These are phyloP conservation scores for Penicillium palitans DNA, from an alignment of 2,329 filamentous ascomycete species.

Conservation along the genomic window DNA sequence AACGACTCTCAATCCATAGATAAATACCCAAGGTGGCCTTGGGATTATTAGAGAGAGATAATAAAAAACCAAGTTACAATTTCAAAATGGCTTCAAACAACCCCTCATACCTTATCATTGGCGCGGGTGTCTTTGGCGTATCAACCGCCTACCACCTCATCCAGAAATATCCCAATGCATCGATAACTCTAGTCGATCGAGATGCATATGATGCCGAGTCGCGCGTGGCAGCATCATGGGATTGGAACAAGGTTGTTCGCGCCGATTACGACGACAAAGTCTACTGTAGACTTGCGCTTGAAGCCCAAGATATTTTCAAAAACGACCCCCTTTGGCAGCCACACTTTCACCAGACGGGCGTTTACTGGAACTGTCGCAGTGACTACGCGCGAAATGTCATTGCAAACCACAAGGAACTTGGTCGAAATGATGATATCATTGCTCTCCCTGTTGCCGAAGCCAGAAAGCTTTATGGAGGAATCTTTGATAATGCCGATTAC, in stretches of 20 bases:
- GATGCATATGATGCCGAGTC: conserved; percentile 39
- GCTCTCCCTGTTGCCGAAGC: conserved; percentile 55
- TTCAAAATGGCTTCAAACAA: conserved; percentile 21
- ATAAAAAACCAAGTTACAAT: background rate
- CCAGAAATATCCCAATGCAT: conserved; percentile 31
- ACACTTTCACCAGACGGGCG: conserved; percentile 54
- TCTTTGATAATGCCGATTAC: conserved; percentile 64
- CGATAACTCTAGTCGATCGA: conserved; percentile 28
- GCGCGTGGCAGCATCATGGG: conserved; percentile 34
- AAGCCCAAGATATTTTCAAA: conserved; percentile 36
- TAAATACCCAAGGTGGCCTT: background rate
- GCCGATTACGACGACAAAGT: conserved; percentile 33
- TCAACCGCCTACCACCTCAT: conserved; percentile 33
- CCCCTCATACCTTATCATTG: conserved; percentile 30
- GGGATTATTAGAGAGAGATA: background rate
- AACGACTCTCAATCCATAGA: conserved; percentile 2
- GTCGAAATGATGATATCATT: conserved; percentile 48
- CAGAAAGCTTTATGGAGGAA: conserved; percentile 55
- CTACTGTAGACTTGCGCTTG: conserved; percentile 29
- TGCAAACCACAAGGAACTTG: conserved; percentile 53
- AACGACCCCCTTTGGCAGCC: conserved; percentile 37
- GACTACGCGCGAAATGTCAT: conserved; percentile 53
- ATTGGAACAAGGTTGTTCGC: conserved; percentile 34
- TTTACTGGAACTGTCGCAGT: conserved; percentile 50
- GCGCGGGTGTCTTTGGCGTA: conserved; percentile 31